Base-by-base conservation (phyloP, 208 protist genomes). In the Pavlovales sp. region DNA sequence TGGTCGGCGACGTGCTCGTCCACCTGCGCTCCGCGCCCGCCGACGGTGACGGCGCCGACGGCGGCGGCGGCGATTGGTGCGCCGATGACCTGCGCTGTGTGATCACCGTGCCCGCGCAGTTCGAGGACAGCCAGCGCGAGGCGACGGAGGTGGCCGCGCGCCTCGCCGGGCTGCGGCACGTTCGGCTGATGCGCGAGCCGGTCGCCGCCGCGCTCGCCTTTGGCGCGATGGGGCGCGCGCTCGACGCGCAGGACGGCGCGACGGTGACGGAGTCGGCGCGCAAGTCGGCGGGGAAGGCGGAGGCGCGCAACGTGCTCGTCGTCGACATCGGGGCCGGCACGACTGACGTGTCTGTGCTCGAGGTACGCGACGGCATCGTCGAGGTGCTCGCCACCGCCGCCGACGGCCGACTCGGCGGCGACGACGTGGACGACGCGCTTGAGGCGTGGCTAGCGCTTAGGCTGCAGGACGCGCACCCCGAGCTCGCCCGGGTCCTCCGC, bases 301-400 rank as follows among this genome's bases (percentile, higher is more conserved):
- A 57, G 44, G 76, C 67, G 34, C 57, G 76, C 37, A 80, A 5
- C 4, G 76, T 82, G 8, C 46, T 88, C 22, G 85, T 88, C 75
- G 11, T 88, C 44, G 85, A 88, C 42, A 34, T 88, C 0, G 85
- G 83, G 44, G 92, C 91, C n/a, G 92, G 92, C 41, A 93, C 92
- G 0, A 88, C 90, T 37, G 92, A 93, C 90, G 90, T 92, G 28
- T 92, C 91, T n/a, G 42, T 93, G n/a, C 41, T 91, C 47, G 86
- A 86, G 0, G 34, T 77, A 5, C 4, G n/a, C n/a, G 40, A 88
- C 5, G 83, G 88, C 14, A 71, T 92, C 34, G 92, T 93, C 10
- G 88, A 91, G 42, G 91, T 93, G 34, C 14, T 75, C 34, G 87
- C 90, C 0, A 93, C 89, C 26, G 71, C 77, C 20, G 91, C 91